A percentile compares a stretch with the other conserved stretches of the same genome.
phyloP scores from a whole-genome alignment of 345 rosid genomes.

The Cardamine resedifolia region DNA sequence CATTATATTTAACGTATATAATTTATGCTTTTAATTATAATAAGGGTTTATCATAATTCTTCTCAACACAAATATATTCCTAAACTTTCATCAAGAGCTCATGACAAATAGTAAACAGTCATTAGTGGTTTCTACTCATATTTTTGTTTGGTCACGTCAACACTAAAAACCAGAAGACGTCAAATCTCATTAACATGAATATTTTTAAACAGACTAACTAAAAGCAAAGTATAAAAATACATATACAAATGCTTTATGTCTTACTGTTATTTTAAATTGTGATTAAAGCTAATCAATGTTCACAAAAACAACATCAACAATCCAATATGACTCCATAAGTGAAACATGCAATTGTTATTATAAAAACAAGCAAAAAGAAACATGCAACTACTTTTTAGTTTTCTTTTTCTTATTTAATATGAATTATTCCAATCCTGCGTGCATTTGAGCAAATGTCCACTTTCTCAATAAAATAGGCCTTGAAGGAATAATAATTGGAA shows the following conservation, averaged over 20 bases:
- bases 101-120: too few species aligned
- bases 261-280: neutral
- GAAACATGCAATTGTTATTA: constrained; percentile 24
- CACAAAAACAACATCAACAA: constrained; percentile 37
- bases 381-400: neutral
- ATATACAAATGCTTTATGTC: neutral
- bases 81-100: too few species aligned
- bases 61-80: neutral
- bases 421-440: neutral
- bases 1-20: neutral
- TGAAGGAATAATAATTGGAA: constrained; percentile 24
- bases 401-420: neutral
- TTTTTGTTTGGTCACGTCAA: neutral
- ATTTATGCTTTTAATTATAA: neutral
- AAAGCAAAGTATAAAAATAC: constrained; percentile 8
- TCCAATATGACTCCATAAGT: constrained; percentile 33
- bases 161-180: neutral
- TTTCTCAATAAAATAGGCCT: constrained; percentile 2
- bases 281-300: constrained; percentile 24
- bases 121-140: neutral
- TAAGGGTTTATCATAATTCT: neutral
- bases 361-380: constrained; percentile 20
- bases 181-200: neutral
- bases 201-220: neutral
- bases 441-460: constrained; percentile 21